Evolutionary conservation across 1,284 basidiomycete species (phyloP).

Genomic region (Hymenochaete sp.): DNA sequence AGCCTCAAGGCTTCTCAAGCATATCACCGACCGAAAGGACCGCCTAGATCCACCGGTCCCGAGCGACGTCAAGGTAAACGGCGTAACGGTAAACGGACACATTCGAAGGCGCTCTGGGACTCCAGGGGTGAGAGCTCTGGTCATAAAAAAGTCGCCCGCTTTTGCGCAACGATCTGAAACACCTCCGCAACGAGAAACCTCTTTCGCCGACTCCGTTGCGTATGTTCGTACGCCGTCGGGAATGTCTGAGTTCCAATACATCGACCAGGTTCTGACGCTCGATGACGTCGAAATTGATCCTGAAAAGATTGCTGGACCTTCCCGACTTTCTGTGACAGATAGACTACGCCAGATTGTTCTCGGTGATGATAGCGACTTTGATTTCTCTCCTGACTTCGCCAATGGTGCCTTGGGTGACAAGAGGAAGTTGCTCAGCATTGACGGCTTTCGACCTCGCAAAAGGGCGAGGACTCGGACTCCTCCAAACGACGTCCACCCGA

Average conservation of each 20-base stretch:
- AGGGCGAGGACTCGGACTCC: constrained; percentile 29
- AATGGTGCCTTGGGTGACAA: constrained; percentile 42
- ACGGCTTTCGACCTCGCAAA: constrained; percentile 35
- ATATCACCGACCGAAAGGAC: constrained; percentile 85
- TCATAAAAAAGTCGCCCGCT: constrained; percentile 9
- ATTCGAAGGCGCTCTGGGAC: constrained; percentile 19
- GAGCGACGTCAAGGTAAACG: constrained; percentile 29
- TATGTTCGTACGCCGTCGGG: constrained; percentile 69
- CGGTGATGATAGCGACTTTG: constrained; percentile 26
- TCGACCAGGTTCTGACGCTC: constrained; percentile 52
- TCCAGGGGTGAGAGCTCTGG: constrained; percentile 20
- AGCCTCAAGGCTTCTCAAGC: constrained; percentile 74
- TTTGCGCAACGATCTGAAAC: no score
- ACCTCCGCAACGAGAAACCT: constrained; percentile 27
- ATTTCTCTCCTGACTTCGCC: constrained; percentile 28
- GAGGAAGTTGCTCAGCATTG: constrained; percentile 44
- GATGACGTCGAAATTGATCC: constrained; percentile 36
- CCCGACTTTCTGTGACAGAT: constrained; percentile 25
- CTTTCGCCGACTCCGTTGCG: constrained; percentile 61
- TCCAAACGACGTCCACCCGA: constrained; percentile 29
- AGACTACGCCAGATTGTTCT: constrained; percentile 36
- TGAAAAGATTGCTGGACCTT: constrained; percentile 15
- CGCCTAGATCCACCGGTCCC: constrained; percentile 56
- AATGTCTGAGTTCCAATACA: constrained; percentile 56
- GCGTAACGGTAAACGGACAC: constrained; percentile 27